Evolutionary conservation across 2,329 filamentous ascomycete species (phyloP), one percentile per base, ranked within the genome.

Genomic region (Stylonectria norvegica): DNA sequence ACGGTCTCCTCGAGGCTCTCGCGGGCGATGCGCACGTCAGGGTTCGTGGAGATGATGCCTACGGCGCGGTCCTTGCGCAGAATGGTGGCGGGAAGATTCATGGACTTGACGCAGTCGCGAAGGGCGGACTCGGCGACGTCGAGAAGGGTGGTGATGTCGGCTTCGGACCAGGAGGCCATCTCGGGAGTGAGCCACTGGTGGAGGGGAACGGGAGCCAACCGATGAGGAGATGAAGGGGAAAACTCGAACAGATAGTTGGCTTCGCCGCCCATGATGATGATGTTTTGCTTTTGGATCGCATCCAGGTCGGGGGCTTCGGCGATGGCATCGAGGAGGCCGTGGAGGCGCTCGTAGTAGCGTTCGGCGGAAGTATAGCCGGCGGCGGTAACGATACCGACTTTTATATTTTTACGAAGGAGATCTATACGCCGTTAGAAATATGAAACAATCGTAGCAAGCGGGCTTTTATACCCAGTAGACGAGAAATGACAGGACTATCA

Each of bases 1-100:
- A 98, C 93, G 0, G 91, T 96, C 69, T 98, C 93, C 63, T 98
- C 93, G 14, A 98, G 78, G 42, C 86, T 86, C 68, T 98, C 93
- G 14, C 93, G 82, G 20, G 85, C 79, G 57, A 95, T 89, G 40
- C 81, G 83, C 14, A 78, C 70, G 2, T 76, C 75, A 2, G 79
- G 68, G 1, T 77, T 65, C 62, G 55, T 84, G 2, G 85, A 85
- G 46, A 87, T 76, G 55, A 91, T 85, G 47, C 87, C 87, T 0
- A 91, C 86, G 6, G 87, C 86, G 15, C 91, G 81, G 59, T 94
- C 86, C 67, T 98, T 98, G 46, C 93, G 83, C 42, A 97, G 74
- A 5, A 97, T 72, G 1, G 75, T 73, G 7, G 90, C 93, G 0
- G 88, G 83, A 15, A 98, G 77, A 45, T 81, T 80, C 67, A 98